phyloP scores from a whole-genome alignment of 352 stramenopile genomes.

The Blastocystis sp. region DNA sequence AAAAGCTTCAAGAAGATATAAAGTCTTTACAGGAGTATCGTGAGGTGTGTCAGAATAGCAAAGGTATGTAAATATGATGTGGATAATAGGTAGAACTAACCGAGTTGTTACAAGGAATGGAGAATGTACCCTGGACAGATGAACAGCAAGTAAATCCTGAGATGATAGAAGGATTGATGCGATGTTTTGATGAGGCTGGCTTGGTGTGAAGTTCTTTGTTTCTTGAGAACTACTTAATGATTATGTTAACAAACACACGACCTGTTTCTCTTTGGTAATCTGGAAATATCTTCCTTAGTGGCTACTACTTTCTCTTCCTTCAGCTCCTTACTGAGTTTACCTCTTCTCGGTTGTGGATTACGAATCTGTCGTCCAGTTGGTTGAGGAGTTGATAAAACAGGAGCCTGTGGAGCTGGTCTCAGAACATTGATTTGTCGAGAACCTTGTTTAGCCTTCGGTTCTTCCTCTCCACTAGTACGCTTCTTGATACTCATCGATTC shows the following conservation, averaged over 20 bases:
- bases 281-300: no score
- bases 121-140: not conserved
- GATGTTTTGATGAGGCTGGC: constrained; percentile 50
- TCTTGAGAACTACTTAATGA: not conserved
- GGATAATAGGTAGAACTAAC: not conserved
- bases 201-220: constrained; percentile 5
- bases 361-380: no score
- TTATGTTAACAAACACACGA: not conserved
- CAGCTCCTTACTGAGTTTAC: not conserved
- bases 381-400: no score
- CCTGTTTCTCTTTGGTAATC: not conserved
- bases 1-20: constrained; percentile 26
- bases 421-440: no score
- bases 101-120: not conserved
- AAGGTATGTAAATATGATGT: not conserved
- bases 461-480: no score
- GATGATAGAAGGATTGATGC: constrained; percentile 52
- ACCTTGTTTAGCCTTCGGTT: no score
- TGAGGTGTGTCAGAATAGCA: not conserved
- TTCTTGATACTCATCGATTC: no score
- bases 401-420: no score
- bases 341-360: no score
- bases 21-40: not conserved
- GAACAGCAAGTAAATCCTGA: constrained; percentile 1
- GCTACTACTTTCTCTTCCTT: not conserved